phyloP scores from a whole-genome alignment of 2,329 filamentous ascomycete species.

The Clonostachys rosea region DNA sequence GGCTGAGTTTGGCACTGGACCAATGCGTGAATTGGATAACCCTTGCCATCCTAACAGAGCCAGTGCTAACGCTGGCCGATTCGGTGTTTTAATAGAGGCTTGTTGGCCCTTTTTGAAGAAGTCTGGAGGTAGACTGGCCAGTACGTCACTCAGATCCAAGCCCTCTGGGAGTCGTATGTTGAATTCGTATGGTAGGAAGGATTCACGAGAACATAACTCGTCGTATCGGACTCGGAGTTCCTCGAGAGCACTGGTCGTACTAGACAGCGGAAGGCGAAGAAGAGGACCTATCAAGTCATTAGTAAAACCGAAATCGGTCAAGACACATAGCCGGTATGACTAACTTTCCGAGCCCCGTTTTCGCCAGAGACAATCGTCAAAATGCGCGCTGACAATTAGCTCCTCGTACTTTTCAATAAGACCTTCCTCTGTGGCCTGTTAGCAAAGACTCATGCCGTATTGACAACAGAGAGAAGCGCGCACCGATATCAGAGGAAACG shows the following conservation, averaged over 20 bases:
- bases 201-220: conserved; percentile 48
- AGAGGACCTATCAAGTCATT: conserved; percentile 42
- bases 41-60: conserved; percentile 75
- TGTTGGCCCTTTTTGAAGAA: conserved; percentile 41
- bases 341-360: conserved; percentile 71
- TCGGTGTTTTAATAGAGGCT: conserved; percentile 26
- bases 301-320: conserved; percentile 1
- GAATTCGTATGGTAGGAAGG: conserved; percentile 57
- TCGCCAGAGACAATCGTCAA: conserved; percentile 80
- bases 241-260: conserved; percentile 52
- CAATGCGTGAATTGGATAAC: conserved; percentile 45
- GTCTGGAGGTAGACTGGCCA: conserved; percentile 43
- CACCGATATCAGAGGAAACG: conserved; percentile 55
- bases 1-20: conserved; percentile 66
- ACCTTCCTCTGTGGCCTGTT: conserved; percentile 43
- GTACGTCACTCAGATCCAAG: conserved; percentile 43
- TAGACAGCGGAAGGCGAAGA: conserved; percentile 58
- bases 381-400: conserved; percentile 70
- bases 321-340: conserved; percentile 38
- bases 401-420: conserved; percentile 73
- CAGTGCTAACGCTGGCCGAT: conserved; percentile 61
- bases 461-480: conserved; percentile 1
- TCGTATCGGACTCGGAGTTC: conserved; percentile 61
- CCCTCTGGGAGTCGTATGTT: conserved; percentile 53
- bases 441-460: conserved; percentile 4